Evolutionary conservation across 371 early-diverging fungal species (phyloP), one percentile per base, ranked within the genome.

Genomic region (Mucor piriformis): DNA sequence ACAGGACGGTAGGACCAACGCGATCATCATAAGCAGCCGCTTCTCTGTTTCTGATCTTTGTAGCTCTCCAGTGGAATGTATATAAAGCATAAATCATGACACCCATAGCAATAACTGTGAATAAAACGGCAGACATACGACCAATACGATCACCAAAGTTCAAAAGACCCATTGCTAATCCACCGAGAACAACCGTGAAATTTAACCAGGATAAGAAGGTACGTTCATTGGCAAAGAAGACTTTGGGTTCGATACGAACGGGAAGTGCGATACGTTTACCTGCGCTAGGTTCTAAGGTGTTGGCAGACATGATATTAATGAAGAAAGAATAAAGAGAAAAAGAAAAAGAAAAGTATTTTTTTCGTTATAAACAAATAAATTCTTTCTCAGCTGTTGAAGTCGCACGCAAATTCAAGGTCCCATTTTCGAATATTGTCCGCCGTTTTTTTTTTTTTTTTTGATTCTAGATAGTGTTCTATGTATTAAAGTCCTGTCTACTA

Each of bases 221-320:
- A 35, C 96, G 81, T 76, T 96, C 96, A 69, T 96, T 96, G 54
- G 96, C 96, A 80, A 96, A 96, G 73, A 92, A 95, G 12, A 94
- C 94, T 74, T 96, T 96, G 35, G 96, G 96, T 65, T 96, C 96
- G 5, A 95, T 84, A 18, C 95, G 84, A 43, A 91, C 87, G 0
- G 91, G 91, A 8, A 88, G 73, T 6, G 84, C 85, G 40, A 92
- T 90, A 51, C 82, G 76, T 61, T 81, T 82, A 46, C 57, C 59
- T 21, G 50, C 40, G 11, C 59, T 59, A 1, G 59, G 56, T 50
- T 63, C 59, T 21, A 68, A 50, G n/a, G 44, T 46, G 7, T 60
- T 55, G 1, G 54, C 38, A 35, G 66, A 66, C 57, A 55, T 60
- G 42, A 38, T 37, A 10, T 11, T 37, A 37, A 37, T 3, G n/a